Evolutionary conservation across 495 filamentous ascomycete species (phyloP), one percentile per base, ranked within the genome.

Genomic region (Lasiosphaeria hispida): DNA sequence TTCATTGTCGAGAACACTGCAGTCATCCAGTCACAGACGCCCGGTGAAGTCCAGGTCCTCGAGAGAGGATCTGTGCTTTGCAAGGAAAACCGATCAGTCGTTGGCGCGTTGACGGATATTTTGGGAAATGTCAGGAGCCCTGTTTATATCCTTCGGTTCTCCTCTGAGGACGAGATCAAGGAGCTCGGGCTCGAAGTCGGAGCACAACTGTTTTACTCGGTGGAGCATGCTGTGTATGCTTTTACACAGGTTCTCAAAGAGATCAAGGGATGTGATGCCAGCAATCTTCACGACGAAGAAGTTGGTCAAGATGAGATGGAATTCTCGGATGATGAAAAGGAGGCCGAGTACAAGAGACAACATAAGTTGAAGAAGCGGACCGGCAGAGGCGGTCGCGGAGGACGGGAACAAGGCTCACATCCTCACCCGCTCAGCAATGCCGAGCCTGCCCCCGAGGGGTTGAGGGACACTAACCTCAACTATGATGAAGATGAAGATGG

Each of bases 271-370:
- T 90, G 90, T 13, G 94, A 98, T 72, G 93, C 94, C 0, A 95
- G 90, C 39, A 96, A 97, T 65, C 77, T 95, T 53, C 85, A 95
- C 68, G 94, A 98, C 62, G 94, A 98, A 66, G 93, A 97, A 72
- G 78, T 91, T n/a, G 82, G 73, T 1, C 88, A 87, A 19, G 87
- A 91, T 13, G 92, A 97, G 66, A 80, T 90, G 35, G 94, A 97
- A 64, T 97, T 97, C 65, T 96, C 92, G 0, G 94, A 97, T 61
- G 94, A 98, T 60, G 94, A 97, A 74, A 87, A 88, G 17, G 94
- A 97, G 69, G 86, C 85, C 7, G 90, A 92, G 63, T 83, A 90
- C 67, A 95, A 88, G 76, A 75, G 77, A 48, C 63, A 74, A 62
- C 63, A 76, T 3, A 88, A 85, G 64, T 67, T 82, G 59, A 89